These are phyloP conservation scores for Populus ilicifolia DNA, from an alignment of 345 rosid genomes.

Conservation along the genomic window DNA sequence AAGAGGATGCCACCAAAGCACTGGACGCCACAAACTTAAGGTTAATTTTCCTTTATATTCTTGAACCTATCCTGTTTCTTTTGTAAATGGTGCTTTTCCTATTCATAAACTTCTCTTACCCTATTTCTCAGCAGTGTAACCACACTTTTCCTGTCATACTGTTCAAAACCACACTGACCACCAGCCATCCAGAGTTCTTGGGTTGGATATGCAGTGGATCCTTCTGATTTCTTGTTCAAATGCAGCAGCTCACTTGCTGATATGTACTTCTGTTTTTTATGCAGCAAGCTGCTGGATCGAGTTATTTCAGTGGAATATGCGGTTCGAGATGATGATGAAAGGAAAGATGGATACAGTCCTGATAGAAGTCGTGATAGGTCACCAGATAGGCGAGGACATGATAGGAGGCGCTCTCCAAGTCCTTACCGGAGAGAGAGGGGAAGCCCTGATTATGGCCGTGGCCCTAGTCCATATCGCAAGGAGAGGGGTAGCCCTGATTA, in stretches of 20 bases:
- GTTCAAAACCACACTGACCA: background rate
- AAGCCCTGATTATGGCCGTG: conserved; percentile 92
- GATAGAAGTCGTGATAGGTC: conserved; percentile 73
- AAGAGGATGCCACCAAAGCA: conserved; percentile 87
- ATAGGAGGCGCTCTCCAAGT: conserved; percentile 68
- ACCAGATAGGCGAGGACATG: conserved; percentile 59
- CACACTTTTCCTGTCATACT: background rate
- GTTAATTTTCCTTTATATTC: conserved; percentile 26
- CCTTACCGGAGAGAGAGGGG: conserved; percentile 81
- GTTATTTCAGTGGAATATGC: conserved; percentile 96
- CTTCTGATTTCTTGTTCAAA: background rate
- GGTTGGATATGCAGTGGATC: background rate
- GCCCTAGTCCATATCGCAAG: conserved; percentile 47
- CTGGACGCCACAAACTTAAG: conserved; percentile 76
- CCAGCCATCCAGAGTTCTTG: background rate
- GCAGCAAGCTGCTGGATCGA: conserved; percentile 85
- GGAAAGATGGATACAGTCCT: conserved; percentile 60
- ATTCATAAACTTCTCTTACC: background rate
- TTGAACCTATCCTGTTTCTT: background rate
- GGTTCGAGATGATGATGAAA: conserved; percentile 79
- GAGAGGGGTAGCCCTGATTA: conserved; percentile 78
- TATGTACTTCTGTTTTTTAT: background rate
- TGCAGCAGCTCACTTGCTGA: background rate
- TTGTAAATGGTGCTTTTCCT: conserved; percentile 3
- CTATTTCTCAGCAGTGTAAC: background rate